Base-by-base conservation (phyloP, 441 rosid species). In the Erodium trifolium region DNA sequence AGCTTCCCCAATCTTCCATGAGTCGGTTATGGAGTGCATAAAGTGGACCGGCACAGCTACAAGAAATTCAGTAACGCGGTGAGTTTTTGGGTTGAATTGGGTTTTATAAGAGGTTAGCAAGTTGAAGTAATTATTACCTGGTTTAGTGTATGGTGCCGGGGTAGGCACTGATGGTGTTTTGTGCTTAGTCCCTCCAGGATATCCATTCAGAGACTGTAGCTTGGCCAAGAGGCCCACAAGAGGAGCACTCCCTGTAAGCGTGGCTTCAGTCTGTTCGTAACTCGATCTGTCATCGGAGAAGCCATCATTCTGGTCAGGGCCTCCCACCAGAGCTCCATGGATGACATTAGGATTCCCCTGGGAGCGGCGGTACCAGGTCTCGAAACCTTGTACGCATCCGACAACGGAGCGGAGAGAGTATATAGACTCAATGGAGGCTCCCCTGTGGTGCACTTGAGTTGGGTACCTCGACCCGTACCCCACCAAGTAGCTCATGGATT, bases 291-390 rank as follows among this genome's bases (percentile, higher is more conserved):
- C 86, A 68, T 93, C 91, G 0, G 72, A 62, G 72, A 87, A 93
- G 65, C 82, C 71, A 3, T 93, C 97, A 0, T 83, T 83, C 76
- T 86, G 74, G 72, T 91, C 87, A 0, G 97, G 98, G 63, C 98
- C 98, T 62, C 98, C 98, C 41, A 93, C 95, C 1, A 89, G 87
- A 16, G 92, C 97, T 59, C 96, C 96, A 4, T 84, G 3, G 4
- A 89, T 66, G 27, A 84, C 79, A 73, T 89, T 93, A 0, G 99
- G 99, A 72, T 91, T 84, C 51, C 77, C 82, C 69, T 87, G 78
- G 4, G 82, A 69, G 2, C 86, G 80, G 47, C 73, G 82, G 59
- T 85, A 91, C 96, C 96, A 93, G 43, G 80, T 72, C 57, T 88
- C 95, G 63, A 82, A 93, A 67, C 99, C 99, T 79, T 85, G 85